Evolutionary conservation across 1,139 yeast species (phyloP), one percentile per base, ranked within the genome.

Genomic region (Pneumocystis wakefieldiae): DNA sequence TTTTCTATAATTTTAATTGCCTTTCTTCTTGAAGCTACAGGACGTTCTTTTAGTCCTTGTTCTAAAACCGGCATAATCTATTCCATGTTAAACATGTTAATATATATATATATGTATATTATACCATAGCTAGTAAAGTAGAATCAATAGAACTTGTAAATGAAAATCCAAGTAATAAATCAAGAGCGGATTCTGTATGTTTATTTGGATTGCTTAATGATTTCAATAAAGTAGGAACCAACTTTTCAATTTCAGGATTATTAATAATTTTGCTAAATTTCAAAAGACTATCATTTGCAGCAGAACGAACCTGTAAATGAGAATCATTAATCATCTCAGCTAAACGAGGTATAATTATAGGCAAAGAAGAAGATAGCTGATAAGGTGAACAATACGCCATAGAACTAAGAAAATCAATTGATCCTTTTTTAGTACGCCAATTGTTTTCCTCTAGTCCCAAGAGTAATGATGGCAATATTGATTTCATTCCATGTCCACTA

Each of bases 1-100:
- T 92, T 92, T 68, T 98, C 98, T 57, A 94, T 97, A 78, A 94
- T 92, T 75, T 92, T 97, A 74, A 97, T 90, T 0, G 98, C 95
- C 74, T 89, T 90, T 74, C 88, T 84, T 77, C 92, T 92, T 2
- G 94, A 88, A 57, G 84, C 80, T 0, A 98, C 97, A 35, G 96
- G 86, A 70, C 98, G 80, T 69, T 91, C 97, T 65, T 82, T 84
- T 87, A 94, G 84, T 76, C 97, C 99, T 74, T 98, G 83, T 72
- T 89, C 94, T 63, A 92, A 84, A 62, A 94, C 97, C 72, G 91
- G 97, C 68, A 91, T 88, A 64, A 68, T 63, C 67, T 66, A 61
- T n/a, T 32, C 15, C 36, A 58, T 17, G 14, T 48, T 48, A n/a
- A 5, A 58, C 6, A 35, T 24, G 32, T 6, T 7, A 6, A 15